Evolutionary conservation across 78 protist genomes (phyloP).

Genomic region (Guillardia theta): DNA sequence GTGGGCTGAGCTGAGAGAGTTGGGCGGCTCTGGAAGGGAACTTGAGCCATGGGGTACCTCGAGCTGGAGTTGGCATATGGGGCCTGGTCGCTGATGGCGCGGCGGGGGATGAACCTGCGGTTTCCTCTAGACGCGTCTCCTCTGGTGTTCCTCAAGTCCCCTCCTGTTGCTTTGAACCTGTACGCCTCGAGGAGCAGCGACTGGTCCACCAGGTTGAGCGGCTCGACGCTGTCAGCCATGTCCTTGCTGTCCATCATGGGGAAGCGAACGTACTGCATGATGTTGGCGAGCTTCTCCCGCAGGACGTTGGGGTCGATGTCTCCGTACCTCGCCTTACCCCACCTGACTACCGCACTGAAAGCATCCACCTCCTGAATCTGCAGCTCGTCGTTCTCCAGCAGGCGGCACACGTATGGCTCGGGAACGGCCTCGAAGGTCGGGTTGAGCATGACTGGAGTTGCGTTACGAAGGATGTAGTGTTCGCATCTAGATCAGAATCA

Average conservation of each 20-base stretch:
- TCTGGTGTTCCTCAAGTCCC: background rate
- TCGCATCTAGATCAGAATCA: background rate
- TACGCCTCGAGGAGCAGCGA: background rate
- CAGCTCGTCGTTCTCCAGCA: background rate
- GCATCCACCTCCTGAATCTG: background rate
- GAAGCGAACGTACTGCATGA: background rate
- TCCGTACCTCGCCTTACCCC: background rate
- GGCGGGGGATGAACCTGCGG: too few species aligned
- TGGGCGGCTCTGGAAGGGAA: background rate
- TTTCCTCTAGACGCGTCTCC: too few species aligned
- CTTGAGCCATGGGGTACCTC: too few species aligned
- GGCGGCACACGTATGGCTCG: background rate
- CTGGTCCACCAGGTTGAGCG: background rate
- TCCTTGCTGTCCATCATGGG: slow-evolving; percentile 4
- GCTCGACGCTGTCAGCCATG: slow-evolving; percentile 12
- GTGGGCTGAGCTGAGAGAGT: background rate
- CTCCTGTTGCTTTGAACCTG: background rate
- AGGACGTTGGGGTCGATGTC: background rate
- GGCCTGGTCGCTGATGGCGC: too few species aligned
- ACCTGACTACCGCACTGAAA: background rate
- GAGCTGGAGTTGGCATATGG: too few species aligned
- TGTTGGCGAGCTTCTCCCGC: background rate
- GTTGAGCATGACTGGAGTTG: background rate
- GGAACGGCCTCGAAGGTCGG: background rate
- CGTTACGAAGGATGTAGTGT: background rate